Evolutionary conservation across 495 filamentous ascomycete species (phyloP).

Genomic region (Aeminium ludgeri): DNA sequence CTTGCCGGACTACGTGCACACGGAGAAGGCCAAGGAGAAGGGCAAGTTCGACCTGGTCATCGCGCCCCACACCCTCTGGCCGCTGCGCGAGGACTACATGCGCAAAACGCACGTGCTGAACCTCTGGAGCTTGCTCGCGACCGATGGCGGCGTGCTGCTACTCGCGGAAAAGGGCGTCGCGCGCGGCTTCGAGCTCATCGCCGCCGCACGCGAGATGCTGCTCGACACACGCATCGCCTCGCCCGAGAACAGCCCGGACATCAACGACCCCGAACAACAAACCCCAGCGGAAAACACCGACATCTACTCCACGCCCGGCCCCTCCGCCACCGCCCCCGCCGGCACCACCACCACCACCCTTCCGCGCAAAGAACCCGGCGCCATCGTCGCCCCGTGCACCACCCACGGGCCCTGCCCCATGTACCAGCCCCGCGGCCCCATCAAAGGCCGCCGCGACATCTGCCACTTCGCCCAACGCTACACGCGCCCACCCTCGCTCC

Average conservation of each 20-base stretch:
- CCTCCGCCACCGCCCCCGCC: too few relatives aligned
- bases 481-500: conserved; percentile 65
- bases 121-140: conserved; percentile 71
- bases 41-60: conserved; percentile 81
- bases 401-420: conserved; percentile 81
- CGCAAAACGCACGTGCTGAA: conserved; percentile 67
- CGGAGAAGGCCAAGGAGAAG: conserved; percentile 30
- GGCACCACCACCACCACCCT: too few relatives aligned
- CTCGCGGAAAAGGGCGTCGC: conserved; percentile 84
- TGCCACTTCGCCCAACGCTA: conserved; percentile 86
- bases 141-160: conserved; percentile 72
- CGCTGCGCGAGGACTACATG: conserved; percentile 50
- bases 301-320: too few relatives aligned
- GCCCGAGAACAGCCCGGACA: conserved; percentile 27
- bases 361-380: conserved; percentile 43
- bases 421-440: conserved; percentile 53
- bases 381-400: conserved; percentile 93
- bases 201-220: conserved; percentile 59
- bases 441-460: conserved; percentile 62
- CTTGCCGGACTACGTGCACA: conserved; percentile 68
- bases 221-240: conserved; percentile 60
- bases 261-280: conserved; percentile 12
- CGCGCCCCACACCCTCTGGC: conserved; percentile 66
- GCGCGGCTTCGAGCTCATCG: conserved; percentile 81
- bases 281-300: background rate